Evolutionary conservation across 306 rosid genomes (phyloP), one percentile per base, ranked within the genome.

Genomic region (Ceratonia siliqua): DNA sequence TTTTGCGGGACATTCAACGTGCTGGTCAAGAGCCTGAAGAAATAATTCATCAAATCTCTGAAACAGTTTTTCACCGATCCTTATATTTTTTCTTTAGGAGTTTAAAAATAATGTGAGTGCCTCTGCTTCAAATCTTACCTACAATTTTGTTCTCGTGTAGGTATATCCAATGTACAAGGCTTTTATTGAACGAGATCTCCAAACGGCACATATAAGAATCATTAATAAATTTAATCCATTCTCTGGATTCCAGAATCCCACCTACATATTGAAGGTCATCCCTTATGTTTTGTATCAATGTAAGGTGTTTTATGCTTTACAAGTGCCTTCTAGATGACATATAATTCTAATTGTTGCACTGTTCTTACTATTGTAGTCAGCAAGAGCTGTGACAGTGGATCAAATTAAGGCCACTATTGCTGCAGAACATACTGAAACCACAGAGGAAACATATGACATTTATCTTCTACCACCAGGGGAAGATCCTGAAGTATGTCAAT

Each of bases 111-210:
- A 21, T 49, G 68, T 62, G 36, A 54, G 68, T 62, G 68, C 61
- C 48, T 75, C 33, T 79, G 22, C 72, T 25, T 33, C 72, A 67
- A 48, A 78, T 82, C 76, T 72, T 28, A 45, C 61, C 32, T 46
- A 20, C 14, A 62, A 38, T 70, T 55, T 27, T 45, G 39, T 77
- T 67, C 80, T 53, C 53, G 62, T 77, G 43, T 81, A 94, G 98
- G 98, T 94, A 33, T 89, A 94, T 83, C 98, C 98, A 62, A 94
- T 94, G 98, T 91, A 94, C 82, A 94, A 94, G 88, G 98, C 98
- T 64, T 94, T 89, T 84, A 94, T 94, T 33, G 98, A 94, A 82
- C 98, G 97, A 63, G 98, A 94, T 88, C 98, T 94, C 69, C 89
- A 89, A 85, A 94, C 97, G 39, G 98, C 98, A 7, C 98, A 94